A percentile compares a stretch with the other conserved stretches of the same genome.
These are phyloP conservation scores for Naematelia encephala DNA, from an alignment of 768 basidiomycete genomes.

Conservation along the genomic window DNA sequence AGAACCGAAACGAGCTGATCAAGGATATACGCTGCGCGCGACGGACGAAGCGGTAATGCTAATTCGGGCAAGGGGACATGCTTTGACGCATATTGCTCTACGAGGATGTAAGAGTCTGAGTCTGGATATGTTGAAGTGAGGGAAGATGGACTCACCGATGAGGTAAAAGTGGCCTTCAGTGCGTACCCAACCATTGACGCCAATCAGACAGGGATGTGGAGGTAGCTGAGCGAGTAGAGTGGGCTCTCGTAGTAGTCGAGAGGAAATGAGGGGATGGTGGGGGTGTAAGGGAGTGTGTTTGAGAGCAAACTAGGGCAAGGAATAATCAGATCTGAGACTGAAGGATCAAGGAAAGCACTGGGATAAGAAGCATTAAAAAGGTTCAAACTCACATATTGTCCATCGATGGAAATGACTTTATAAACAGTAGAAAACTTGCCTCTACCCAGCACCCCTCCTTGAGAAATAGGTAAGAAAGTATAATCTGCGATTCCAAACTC, in stretches of 20 bases:
- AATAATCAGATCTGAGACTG: no score
- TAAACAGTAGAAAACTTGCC: conserved; percentile 54
- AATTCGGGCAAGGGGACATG: conserved; percentile 45
- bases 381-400: conserved; percentile 37
- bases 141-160: conserved; percentile 40
- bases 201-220: conserved; percentile 53
- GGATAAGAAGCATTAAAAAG: not conserved
- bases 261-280: conserved; percentile 55
- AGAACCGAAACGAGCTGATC: conserved; percentile 52
- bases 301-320: conserved; percentile 51
- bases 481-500: conserved; percentile 51
- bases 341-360: not conserved
- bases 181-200: conserved; percentile 52
- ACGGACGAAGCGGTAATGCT: conserved; percentile 27
- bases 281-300: conserved; percentile 54
- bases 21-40: conserved; percentile 48
- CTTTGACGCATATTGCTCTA: conserved; percentile 45
- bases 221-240: conserved; percentile 53
- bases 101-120: conserved; percentile 16
- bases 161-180: conserved; percentile 54
- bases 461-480: conserved; percentile 35
- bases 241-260: conserved; percentile 53
- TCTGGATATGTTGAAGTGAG: not conserved
- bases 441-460: conserved; percentile 46
- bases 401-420: conserved; percentile 47